Conservation (phyloP, 495 filamentous ascomycete species). For the Neohortaea acidophila region DNA sequence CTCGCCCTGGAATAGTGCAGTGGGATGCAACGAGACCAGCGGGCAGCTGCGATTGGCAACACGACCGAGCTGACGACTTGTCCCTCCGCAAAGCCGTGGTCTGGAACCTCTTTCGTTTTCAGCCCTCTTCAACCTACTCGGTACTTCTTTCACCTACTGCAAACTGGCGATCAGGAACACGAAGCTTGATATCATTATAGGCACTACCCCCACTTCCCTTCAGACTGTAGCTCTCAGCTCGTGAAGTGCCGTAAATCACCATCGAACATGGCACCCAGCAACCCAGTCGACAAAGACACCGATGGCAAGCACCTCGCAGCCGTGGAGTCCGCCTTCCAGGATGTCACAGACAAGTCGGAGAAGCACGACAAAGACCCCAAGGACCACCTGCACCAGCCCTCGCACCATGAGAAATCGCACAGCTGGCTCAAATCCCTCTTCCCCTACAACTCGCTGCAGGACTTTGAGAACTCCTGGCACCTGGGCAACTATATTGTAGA, state of each 20-base stretch:
- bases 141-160: too few relatives aligned
- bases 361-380: constrained; percentile 22
- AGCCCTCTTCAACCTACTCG: too few relatives aligned
- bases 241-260: not conserved
- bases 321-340: constrained; percentile 6
- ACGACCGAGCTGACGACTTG: too few relatives aligned
- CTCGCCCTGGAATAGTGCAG: too few relatives aligned
- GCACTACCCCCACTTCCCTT: too few relatives aligned
- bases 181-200: too few relatives aligned
- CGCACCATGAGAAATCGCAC: constrained; percentile 23
- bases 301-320: constrained; percentile 11
- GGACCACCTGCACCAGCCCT: constrained; percentile 24
- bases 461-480: constrained; percentile 26
- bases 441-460: constrained; percentile 21
- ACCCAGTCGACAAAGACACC: not conserved
- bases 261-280: not conserved
- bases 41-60: too few relatives aligned
- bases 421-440: constrained; percentile 24
- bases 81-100: too few relatives aligned
- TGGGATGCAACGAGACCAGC: too few relatives aligned
- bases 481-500: constrained; percentile 34
- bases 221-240: not conserved
- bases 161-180: too few relatives aligned
- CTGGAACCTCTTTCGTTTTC: too few relatives aligned
- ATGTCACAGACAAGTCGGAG: constrained; percentile 18